These are phyloP conservation scores for Boletales sp. DNA, from an alignment of 768 basidiomycete species.

Conservation along the genomic window DNA sequence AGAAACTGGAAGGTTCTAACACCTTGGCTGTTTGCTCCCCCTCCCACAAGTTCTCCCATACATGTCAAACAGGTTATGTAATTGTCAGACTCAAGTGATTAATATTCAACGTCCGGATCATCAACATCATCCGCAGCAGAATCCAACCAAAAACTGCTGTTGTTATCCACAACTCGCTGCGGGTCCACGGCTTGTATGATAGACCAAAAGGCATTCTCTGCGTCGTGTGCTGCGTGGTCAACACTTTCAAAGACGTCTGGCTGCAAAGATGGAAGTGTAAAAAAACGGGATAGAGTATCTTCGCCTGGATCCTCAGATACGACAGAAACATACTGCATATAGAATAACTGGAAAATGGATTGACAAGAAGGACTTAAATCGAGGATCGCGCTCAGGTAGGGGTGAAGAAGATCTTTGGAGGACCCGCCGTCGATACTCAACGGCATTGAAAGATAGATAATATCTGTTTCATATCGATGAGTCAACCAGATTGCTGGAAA, in stretches of 20 bases:
- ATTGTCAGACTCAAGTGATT: no score
- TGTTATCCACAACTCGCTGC: background rate
- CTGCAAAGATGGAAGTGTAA: constrained; percentile 24
- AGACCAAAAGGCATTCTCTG: constrained; percentile 56
- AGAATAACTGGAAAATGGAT: constrained; percentile 50
- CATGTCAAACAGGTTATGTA: no score
- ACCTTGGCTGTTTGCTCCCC: no score
- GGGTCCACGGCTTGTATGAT: background rate
- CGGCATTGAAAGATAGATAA: constrained; percentile 57
- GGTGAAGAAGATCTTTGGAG: constrained; percentile 40
- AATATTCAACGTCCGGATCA: background rate
- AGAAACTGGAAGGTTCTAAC: no score
- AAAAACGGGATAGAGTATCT: constrained; percentile 4
- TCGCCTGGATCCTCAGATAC: background rate
- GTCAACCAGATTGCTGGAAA: background rate
- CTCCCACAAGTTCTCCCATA: no score
- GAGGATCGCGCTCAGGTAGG: constrained; percentile 55
- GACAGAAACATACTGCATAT: constrained; percentile 40
- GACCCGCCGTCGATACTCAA: constrained; percentile 24
- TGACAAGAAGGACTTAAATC: constrained; percentile 15
- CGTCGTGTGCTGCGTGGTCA: constrained; percentile 54
- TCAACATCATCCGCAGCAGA: background rate
- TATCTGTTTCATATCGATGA: constrained; percentile 37
- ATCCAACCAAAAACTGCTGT: constrained; percentile 10
- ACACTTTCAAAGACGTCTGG: constrained; percentile 47